phyloP scores from a whole-genome alignment of 225 moss, liverwort and hornwort genomes.

The Rhytidiadelphus loreus region DNA sequence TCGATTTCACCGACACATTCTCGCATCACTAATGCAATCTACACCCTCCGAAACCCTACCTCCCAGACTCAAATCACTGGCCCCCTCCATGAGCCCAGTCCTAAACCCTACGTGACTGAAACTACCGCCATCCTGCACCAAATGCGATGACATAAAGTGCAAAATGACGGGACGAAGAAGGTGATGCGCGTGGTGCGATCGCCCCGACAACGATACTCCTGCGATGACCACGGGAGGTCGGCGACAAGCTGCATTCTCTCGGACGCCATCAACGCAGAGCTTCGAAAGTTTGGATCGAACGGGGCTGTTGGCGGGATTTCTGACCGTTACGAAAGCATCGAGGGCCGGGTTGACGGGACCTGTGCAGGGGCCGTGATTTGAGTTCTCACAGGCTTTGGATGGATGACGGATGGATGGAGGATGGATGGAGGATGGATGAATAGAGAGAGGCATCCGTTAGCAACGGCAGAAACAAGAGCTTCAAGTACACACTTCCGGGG shows the following conservation, averaged over 20 bases:
- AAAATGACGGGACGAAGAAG: background rate
- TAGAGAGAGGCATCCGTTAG: background rate
- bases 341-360: background rate
- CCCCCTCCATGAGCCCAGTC: background rate
- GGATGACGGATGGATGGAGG: background rate
- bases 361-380: background rate
- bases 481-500: no score
- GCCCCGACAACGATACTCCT: background rate
- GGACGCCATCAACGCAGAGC: background rate
- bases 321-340: conserved; percentile 14
- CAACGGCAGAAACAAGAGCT: background rate
- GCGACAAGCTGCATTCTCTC: background rate
- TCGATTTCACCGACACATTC: background rate
- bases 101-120: background rate
- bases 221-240: background rate
- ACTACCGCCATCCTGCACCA: background rate
- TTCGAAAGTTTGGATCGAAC: background rate
- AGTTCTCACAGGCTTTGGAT: background rate
- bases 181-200: background rate
- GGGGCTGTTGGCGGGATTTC: conserved; percentile 6
- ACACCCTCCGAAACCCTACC: background rate
- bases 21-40: background rate
- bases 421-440: background rate
- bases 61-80: background rate
- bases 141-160: background rate